Percentiles rank a stretch among this genome's conserved stretches.
Evolutionary conservation across 768 basidiomycete species (phyloP).

Genomic region (Rhizopogon vesiculosus): DNA sequence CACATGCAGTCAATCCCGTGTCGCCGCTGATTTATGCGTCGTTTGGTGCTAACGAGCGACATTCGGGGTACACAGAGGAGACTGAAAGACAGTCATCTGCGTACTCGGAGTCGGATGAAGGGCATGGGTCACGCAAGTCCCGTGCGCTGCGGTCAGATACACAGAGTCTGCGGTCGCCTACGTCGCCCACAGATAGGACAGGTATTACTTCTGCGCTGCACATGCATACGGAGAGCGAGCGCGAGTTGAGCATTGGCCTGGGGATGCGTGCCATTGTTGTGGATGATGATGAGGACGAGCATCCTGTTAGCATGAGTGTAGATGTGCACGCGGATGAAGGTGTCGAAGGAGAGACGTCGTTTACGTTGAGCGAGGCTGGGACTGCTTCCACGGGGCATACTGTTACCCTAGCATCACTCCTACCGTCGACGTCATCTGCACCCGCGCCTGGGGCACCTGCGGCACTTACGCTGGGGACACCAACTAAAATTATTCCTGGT

Average conservation of each 20-base stretch:
- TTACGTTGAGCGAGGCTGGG: background rate
- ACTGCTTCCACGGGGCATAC: background rate
- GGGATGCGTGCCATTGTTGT: conserved; percentile 9
- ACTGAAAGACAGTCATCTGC: conserved; percentile 11
- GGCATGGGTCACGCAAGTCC: conserved; percentile 12
- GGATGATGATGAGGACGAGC: conserved; percentile 11
- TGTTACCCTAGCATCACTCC: conserved; percentile 7
- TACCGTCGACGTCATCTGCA: conserved; percentile 3
- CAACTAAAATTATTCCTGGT: conserved; percentile 14
- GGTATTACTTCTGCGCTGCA: conserved; percentile 14
- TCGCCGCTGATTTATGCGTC: conserved; percentile 38
- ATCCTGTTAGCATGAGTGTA: conserved; percentile 1
- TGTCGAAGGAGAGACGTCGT: background rate
- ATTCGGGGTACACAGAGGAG: conserved; percentile 18
- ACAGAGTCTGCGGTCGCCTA: conserved; percentile 11
- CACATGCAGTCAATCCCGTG: conserved; percentile 7
- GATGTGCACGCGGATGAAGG: background rate
- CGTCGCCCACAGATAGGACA: background rate
- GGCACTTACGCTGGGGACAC: background rate
- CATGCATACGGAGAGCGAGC: conserved; percentile 11
- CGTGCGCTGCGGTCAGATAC: conserved; percentile 3
- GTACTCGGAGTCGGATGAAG: conserved; percentile 25
- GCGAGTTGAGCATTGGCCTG: background rate
- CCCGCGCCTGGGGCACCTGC: conserved; percentile 6
- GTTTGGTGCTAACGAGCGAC: conserved; percentile 32